Evolutionary conservation across 2,329 filamentous ascomycete genomes (phyloP), one percentile per base, ranked within the genome.

Genomic region (Colletotrichum tabaci): DNA sequence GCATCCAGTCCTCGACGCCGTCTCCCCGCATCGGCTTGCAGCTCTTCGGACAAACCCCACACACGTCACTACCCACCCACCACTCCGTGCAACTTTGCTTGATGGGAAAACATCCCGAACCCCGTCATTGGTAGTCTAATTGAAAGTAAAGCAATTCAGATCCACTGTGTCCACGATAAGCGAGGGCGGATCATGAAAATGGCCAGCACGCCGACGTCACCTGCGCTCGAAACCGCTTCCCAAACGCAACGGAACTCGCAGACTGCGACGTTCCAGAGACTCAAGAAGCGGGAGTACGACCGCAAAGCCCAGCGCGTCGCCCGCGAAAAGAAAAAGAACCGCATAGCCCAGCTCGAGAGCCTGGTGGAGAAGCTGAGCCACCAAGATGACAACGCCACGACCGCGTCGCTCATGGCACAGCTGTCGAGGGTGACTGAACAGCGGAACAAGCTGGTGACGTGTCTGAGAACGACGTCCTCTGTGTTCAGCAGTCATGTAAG

Each of bases 221-320:
- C 42, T n/a, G 49, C 42, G 13, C 44, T 38, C 2, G 23, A 49
- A 7, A n/a, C 2, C 5, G 21, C 56, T 42, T 21, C 40, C 16
- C 21, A 8, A n/a, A 18, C 21, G 4, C 56, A 18, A 23, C 42
- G 42, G 26, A 49, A 21, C 18, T 21, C 26, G 30, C 42, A 61
- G 10, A 42, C 65, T 9, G 62, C 64, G 7, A 49, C 67, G 4
- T 61, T 62, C 4, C 65, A 64, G 1, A 44, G 62, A 3, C 73
- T 77, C 10, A 79, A 77, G 74, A 80, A 80, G 74, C 56, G 79
- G 9, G 79, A 80, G 47, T 75, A 79, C 7, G 79, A 80, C 50
- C 78, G 79, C 58, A 78, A 77, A 47, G 78, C 79, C 1, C 79
- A 80, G 67, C 74, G 79, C 4, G 65, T 77, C 18, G 77, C 77